phyloP scores from a whole-genome alignment of 768 basidiomycete species.

The Hortiboletus campestris region DNA sequence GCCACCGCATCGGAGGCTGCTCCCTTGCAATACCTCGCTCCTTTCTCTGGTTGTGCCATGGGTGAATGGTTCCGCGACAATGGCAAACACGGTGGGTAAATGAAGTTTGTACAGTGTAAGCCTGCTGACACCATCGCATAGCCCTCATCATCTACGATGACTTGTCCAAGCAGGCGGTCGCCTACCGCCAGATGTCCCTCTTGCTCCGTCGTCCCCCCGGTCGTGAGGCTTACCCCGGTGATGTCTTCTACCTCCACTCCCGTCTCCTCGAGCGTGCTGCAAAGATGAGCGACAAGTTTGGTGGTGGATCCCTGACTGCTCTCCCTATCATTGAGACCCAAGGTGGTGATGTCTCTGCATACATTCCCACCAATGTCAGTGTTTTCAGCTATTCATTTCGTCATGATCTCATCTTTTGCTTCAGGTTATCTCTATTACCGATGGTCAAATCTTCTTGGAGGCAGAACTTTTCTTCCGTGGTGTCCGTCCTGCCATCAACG shows the following conservation, averaged over 20 bases:
- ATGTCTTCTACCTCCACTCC: conserved; percentile 99
- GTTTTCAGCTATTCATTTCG: neutral
- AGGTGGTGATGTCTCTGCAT: conserved; percentile 99
- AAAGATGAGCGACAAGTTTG: conserved; percentile 99
- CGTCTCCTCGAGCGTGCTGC: conserved; percentile 99
- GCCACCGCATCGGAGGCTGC: conserved; percentile 99
- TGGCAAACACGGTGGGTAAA: conserved; percentile 89
- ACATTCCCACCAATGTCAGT: conserved; percentile 90
- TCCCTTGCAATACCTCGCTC: conserved; percentile 98
- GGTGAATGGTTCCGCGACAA: conserved; percentile 99
- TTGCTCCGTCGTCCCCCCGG: conserved; percentile 99
- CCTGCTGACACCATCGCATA: conserved; percentile 29
- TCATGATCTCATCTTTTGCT: conserved; percentile 1
- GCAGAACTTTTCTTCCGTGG: conserved; percentile 99
- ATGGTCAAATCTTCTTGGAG: conserved; percentile 99
- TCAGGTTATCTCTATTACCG: conserved; percentile 99
- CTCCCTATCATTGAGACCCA: conserved; percentile 99
- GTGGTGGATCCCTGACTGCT: conserved; percentile 97
- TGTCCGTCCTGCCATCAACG: conserved; percentile 99
- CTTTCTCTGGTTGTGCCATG: conserved; percentile 99
- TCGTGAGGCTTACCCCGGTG: conserved; percentile 99
- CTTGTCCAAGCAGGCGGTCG: conserved; percentile 99
- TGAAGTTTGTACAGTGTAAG: neutral
- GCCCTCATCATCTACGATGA: conserved; percentile 99
- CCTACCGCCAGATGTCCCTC: conserved; percentile 99